Base-by-base conservation (phyloP, 169 alveolate species). In the Cryptosporidium tyzzeri region DNA sequence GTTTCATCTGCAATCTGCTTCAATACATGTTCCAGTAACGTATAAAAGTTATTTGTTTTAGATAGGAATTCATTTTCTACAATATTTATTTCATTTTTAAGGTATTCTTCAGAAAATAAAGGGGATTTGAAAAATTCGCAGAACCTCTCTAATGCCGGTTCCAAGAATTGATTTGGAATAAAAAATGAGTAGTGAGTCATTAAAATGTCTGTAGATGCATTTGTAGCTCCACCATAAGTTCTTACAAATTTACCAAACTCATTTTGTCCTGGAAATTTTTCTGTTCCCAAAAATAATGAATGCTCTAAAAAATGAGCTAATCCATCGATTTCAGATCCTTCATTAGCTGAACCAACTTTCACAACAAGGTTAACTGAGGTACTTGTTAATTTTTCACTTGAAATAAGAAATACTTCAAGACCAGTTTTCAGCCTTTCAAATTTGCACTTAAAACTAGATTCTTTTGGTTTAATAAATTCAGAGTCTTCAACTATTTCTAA, bases 221-320 rank as follows among this genome's bases (percentile, higher is more conserved):
- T 94, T 55, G 93, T 92, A 65, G 35, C 6, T 5, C 97, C 97
- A 33, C 96, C 95, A 51, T 92, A 74, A 48, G 92, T 86, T 55
- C 91, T 41, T 14, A 94, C 86, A 71, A 70, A 86, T n/a, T 71
- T 68, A 12, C 85, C 68, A 71, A 91, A 94, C 6, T 89, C 75
- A 67, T 92, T 91, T 73, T 89, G 95, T 18, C 84, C 93, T 8
- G 96, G 96, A 69, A 92, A 95, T 86, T 93, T 94, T 61, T 95
- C 86, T 41, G 96, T 92, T 37, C 97, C 97, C 75, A 95, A 71
- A 74, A 94, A 93, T n/a, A 95, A 84, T 95, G 95, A 93, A 74
- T 95, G 97, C 58, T 95, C 97, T 35, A 93, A 92, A 69, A 95
- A 93, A 86, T 95, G 97, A 18, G 97, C 97, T 50, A 95, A 71